Evolutionary conservation across 768 basidiomycete species (phyloP).

Genomic region (Leucosporidium creatinivorum): DNA sequence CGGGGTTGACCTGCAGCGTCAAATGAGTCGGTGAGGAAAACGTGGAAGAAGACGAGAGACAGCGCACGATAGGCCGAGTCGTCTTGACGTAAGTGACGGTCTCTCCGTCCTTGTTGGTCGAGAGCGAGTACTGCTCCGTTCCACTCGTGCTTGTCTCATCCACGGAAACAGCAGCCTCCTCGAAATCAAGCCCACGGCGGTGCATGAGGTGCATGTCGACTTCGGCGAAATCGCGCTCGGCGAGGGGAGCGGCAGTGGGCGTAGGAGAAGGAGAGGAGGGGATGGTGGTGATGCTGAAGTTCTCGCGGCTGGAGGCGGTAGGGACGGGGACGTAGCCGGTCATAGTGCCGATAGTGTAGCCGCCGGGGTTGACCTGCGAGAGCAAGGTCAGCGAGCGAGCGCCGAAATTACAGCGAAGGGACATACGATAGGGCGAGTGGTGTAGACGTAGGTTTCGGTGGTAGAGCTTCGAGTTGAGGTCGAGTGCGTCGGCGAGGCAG

Average conservation of each 20-base stretch:
- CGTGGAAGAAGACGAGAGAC: too few species aligned
- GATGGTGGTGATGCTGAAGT: too few species aligned
- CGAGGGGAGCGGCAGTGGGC: not conserved
- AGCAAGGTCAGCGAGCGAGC: not conserved
- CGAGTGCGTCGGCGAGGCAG: not conserved
- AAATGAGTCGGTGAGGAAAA: not conserved
- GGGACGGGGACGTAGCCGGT: not conserved
- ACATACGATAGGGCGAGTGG: not conserved
- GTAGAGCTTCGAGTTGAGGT: not conserved
- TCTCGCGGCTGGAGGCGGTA: too few species aligned
- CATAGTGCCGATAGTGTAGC: not conserved
- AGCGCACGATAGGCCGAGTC: not conserved
- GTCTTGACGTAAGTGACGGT: not conserved
- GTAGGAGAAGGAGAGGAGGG: not conserved
- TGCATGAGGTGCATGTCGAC: conserved; percentile 1
- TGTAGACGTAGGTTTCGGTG: not conserved
- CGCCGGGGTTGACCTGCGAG: not conserved
- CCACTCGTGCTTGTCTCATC: not conserved
- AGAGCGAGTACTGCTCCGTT: not conserved
- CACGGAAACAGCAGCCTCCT: not conserved
- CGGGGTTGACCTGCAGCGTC: not conserved
- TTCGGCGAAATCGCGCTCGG: not conserved
- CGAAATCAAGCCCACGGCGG: not conserved
- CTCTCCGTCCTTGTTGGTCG: not conserved
- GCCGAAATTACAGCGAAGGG: too few species aligned